These are phyloP conservation scores for Penicillium hesseltinei DNA, from an alignment of 2,329 filamentous ascomycete genomes.

Conservation along the genomic window DNA sequence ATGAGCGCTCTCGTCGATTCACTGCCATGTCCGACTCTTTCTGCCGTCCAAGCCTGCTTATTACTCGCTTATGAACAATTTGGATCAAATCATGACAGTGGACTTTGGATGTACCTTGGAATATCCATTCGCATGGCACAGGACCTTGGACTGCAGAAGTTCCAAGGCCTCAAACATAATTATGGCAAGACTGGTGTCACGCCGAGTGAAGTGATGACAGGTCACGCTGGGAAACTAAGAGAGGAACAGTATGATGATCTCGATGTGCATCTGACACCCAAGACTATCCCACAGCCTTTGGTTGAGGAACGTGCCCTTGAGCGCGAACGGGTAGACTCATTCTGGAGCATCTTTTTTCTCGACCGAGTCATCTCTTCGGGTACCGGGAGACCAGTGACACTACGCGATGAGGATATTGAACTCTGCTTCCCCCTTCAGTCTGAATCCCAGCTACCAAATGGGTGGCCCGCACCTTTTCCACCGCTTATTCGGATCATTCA, in stretches of 20 bases:
- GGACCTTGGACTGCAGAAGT: slow-evolving; percentile 76
- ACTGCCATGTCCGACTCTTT: slow-evolving; percentile 77
- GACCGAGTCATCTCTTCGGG: slow-evolving; percentile 86
- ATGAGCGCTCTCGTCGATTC: slow-evolving; percentile 80
- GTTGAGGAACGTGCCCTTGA: slow-evolving; percentile 65
- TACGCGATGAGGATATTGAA: slow-evolving; percentile 82
- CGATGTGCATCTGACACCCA: slow-evolving; percentile 31
- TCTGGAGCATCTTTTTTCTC: slow-evolving; percentile 87
- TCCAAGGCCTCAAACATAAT: slow-evolving; percentile 66
- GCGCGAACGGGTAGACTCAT: slow-evolving; percentile 79
- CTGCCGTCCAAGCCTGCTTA: slow-evolving; percentile 78
- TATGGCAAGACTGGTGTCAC: slow-evolving; percentile 55
- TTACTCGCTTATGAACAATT: slow-evolving; percentile 87
- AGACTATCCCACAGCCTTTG: slow-evolving; percentile 37
- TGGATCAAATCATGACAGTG: slow-evolving; percentile 82
- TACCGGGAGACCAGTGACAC: slow-evolving; percentile 77
- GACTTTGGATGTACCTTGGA: slow-evolving; percentile 90
- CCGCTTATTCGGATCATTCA: slow-evolving; percentile 80
- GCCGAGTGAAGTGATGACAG: slow-evolving; percentile 54
- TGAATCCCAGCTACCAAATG: slow-evolving; percentile 54
- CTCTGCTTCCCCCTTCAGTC: slow-evolving; percentile 63
- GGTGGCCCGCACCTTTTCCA: slow-evolving; percentile 76
- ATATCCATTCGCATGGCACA: slow-evolving; percentile 81
- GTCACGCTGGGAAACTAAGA: slow-evolving; percentile 42
- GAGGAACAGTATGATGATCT: slow-evolving; percentile 46